Base-by-base conservation (phyloP, 306 rosid species). In the Cucumis hystrix region DNA sequence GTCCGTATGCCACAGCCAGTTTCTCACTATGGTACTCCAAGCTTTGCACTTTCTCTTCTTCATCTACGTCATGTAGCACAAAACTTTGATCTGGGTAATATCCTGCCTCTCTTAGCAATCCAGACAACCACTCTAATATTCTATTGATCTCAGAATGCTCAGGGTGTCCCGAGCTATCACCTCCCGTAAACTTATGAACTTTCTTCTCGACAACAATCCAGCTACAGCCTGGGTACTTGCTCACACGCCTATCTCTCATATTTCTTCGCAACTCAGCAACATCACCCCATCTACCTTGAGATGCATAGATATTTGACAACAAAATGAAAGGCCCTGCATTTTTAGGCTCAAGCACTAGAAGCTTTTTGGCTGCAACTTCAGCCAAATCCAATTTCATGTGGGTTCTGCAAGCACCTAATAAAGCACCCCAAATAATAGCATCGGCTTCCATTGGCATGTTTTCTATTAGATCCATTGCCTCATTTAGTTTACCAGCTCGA, bases 401-500 rank as follows among this genome's bases (percentile, higher is more conserved):
- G 41, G 77, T 74, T 62, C 85, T 79, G 67, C 89, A 86, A 33
- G 85, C 85, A 33, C 82, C 83, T 56, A 86, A 75, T 21, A 86
- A 74, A 30, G 87, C 74, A 16, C 87, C 85, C 87, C 87, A 86
- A 56, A 83, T 68, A 51, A 83, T 71, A 16, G 84, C 84, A 59
- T 82, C 82, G 1, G 88, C 83, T 76, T 81, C 84, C 59, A 82
- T 56, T 15, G 84, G 79, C 88, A 87, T 87, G 41, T 49, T 71
- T 45, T 74, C 78, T 59, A 83, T 83, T 16, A 87, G 81, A 65
- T 82, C 66, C 81, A 83, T 79, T 28, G 88, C 88, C 67, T 85
- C 75, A 2, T 75, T 60, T 23, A 85, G 15, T 56, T 78, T 25
- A 23, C 88, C 87, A 6, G 78, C 88, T 23, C 86, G 85, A 49